Base-by-base conservation (phyloP, 805 yeast genomes). In the Lipomyces oligophaga region DNA sequence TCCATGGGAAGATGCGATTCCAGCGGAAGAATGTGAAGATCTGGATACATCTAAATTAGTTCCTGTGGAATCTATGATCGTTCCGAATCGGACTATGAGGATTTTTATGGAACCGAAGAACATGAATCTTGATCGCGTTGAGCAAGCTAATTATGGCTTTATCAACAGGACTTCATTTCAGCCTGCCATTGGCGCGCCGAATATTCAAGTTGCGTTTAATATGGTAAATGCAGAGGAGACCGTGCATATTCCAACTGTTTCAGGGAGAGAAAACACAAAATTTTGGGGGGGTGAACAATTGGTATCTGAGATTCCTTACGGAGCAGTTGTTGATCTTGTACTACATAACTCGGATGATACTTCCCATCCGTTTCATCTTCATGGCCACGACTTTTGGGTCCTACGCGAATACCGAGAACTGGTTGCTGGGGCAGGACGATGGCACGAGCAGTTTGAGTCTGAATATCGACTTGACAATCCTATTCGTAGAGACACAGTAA, bases 341-440 rank as follows among this genome's bases (percentile, higher is more conserved):
- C 62, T 88, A 36, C 82, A 86, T 62, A 89, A 88, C 62, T 74
- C 73, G 59, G 97, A 88, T 63, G 81, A 83, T 3, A 84, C 88
- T 49, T 80, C 81, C 55, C 88, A 82, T 64, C 87, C 87, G 24
- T 82, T 82, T 78, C 89, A 82, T 64, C 71, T 82, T 57, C 89
- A 82, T 59, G 89, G 89, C 13, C 87, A 82, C 61, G 73, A 65
- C 39, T 80, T 82, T 71, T 87, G 80, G 65, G 64, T 81, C 20
- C 67, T 82, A 30, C 72, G 71, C 40, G 74, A 78, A 61, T 76
- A 78, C 4, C 68, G 39, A 5, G 51, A 36, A 6, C 33, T 26
- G 8, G 30, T 25, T 3, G 27, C 18, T 10, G 54, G 54, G 2
- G 15, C 45, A 13, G 54, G 54, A 5, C 31, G 26, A 4, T 49